A percentile compares a stretch with the other conserved stretches of the same genome.
Conservation (phyloP, 306 rosid genomes). For the Cyamopsis tetragonoloba region DNA sequence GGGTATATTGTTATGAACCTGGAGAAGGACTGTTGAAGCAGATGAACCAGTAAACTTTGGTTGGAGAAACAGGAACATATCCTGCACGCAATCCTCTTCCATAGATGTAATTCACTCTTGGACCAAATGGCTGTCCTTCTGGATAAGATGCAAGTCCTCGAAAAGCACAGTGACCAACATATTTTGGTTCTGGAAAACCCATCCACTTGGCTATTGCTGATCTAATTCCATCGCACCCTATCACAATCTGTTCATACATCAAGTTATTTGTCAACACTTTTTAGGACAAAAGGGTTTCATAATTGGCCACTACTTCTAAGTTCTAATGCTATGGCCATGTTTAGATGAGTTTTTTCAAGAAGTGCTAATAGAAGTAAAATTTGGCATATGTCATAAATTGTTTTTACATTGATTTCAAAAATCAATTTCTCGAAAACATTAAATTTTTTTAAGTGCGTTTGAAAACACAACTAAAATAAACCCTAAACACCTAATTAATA, state of each 20-base stretch:
- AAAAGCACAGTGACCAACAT: constrained; percentile 66
- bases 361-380: no score
- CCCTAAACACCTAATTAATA: no score
- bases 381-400: no score
- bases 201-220: constrained; percentile 86
- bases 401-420: no score
- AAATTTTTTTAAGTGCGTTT: no score
- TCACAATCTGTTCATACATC: constrained; percentile 54
- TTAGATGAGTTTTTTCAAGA: no score
- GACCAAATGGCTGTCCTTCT: constrained; percentile 60
- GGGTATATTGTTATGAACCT: constrained; percentile 44
- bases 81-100: constrained; percentile 85
- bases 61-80: constrained; percentile 75
- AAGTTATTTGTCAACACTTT: neutral
- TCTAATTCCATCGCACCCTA: constrained; percentile 87
- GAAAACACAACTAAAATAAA: no score
- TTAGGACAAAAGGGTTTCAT: neutral
- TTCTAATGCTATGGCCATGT: neutral
- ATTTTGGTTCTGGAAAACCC: constrained; percentile 73
- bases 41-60: constrained; percentile 92
- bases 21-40: constrained; percentile 76
- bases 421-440: no score
- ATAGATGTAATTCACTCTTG: constrained; percentile 62
- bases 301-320: neutral
- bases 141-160: constrained; percentile 74